A percentile compares a stretch with the other conserved stretches of the same genome.
Conservation (phyloP, 2,329 filamentous ascomycete species). For the Xylariaceae sp. region DNA sequence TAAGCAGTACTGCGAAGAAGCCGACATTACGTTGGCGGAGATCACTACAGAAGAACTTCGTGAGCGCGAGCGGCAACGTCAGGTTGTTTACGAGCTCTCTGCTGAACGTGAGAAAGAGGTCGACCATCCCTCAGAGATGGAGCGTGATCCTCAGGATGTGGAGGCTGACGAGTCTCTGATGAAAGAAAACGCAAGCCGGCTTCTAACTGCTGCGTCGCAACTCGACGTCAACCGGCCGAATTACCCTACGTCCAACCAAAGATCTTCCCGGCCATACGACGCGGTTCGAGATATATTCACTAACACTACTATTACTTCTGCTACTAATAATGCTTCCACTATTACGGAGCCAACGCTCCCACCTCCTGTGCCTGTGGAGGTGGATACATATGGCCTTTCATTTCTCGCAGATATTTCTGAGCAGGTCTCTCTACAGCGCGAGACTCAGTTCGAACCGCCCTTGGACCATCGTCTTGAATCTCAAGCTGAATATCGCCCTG, state of each 20-base stretch:
- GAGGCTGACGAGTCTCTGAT: slow-evolving; percentile 7
- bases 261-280: slow-evolving; percentile 40
- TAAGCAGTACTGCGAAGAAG: slow-evolving; percentile 21
- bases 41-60: slow-evolving; percentile 32
- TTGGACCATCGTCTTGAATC: slow-evolving; percentile 17
- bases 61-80: slow-evolving; percentile 28
- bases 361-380: slow-evolving; percentile 30
- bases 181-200: slow-evolving; percentile 13
- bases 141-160: background rate
- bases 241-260: slow-evolving; percentile 15
- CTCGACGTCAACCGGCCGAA: slow-evolving; percentile 21
- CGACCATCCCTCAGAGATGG: slow-evolving; percentile 7
- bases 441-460: slow-evolving; percentile 12
- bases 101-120: slow-evolving; percentile 16
- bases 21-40: slow-evolving; percentile 27
- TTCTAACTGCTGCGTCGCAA: slow-evolving; percentile 26
- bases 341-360: slow-evolving; percentile 30
- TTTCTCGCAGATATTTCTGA: slow-evolving; percentile 34
- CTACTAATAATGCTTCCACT: too few species aligned
- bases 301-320: background rate
- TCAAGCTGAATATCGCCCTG: slow-evolving; percentile 15
- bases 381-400: slow-evolving; percentile 29
- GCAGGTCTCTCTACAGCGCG: slow-evolving; percentile 16
- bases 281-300: slow-evolving; percentile 44
- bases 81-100: slow-evolving; percentile 21